phyloP scores from a whole-genome alignment of 768 basidiomycete genomes.

The Termitomyces sp. region DNA sequence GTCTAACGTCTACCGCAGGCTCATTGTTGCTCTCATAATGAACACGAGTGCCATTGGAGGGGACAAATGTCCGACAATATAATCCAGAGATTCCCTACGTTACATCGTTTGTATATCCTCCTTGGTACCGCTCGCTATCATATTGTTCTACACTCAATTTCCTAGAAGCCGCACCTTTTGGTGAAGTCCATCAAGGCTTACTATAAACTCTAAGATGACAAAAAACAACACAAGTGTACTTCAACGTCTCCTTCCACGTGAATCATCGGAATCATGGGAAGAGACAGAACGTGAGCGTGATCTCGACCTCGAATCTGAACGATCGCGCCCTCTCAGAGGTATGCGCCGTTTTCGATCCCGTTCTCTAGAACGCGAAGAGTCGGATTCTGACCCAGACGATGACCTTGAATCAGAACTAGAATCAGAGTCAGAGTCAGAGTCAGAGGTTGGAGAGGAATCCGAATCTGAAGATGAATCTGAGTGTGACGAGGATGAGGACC shows the following conservation, averaged over 20 bases:
- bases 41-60: conserved; percentile 57
- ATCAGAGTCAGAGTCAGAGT: conserved; percentile 16
- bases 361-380: conserved; percentile 42
- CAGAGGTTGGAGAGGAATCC: conserved; percentile 13
- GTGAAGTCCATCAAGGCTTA: neutral
- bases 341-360: conserved; percentile 35
- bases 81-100: neutral
- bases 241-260: conserved; percentile 14
- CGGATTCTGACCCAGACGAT: conserved; percentile 14
- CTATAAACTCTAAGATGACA: neutral
- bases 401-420: conserved; percentile 4
- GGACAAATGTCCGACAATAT: conserved; percentile 19
- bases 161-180: neutral
- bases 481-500: conserved; percentile 7
- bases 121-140: conserved; percentile 7
- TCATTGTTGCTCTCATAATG: conserved; percentile 90
- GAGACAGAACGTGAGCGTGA: conserved; percentile 9
- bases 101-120: neutral
- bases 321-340: conserved; percentile 20
- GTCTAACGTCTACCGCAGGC: conserved; percentile 21
- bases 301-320: conserved; percentile 12
- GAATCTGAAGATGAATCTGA: conserved; percentile 1
- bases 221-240: neutral
- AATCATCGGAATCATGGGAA: conserved; percentile 15
- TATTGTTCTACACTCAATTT: neutral